These are phyloP conservation scores for Mycosphaerella sp. DNA, from an alignment of 2,329 filamentous ascomycete genomes.

Conservation along the genomic window DNA sequence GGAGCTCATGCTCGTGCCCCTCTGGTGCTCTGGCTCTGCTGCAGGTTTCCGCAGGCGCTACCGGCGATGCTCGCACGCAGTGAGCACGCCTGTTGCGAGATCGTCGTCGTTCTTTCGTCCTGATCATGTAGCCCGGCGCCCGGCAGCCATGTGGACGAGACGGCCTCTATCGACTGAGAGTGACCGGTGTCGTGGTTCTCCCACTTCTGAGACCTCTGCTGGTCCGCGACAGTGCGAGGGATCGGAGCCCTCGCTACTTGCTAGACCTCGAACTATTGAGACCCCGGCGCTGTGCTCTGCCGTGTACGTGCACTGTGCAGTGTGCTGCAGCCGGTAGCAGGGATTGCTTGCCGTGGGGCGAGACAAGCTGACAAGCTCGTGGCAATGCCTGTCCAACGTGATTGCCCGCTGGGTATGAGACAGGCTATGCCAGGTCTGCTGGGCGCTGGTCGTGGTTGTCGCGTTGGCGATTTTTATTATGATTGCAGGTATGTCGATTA, in stretches of 20 bases:
- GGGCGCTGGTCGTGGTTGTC: neutral
- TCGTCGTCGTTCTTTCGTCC: neutral
- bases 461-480: neutral
- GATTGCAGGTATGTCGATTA: neutral
- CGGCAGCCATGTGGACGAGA: conserved; percentile 1
- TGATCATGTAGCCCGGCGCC: neutral
- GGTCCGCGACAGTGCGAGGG: neutral
- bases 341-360: neutral
- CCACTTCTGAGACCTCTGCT: neutral
- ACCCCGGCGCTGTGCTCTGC: neutral
- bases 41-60: neutral
- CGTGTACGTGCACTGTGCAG: neutral
- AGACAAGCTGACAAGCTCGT: conserved; percentile 3
- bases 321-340: neutral
- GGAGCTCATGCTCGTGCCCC: neutral
- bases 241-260: neutral
- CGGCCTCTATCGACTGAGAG: neutral
- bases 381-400: conserved; percentile 2
- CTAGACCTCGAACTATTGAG: no score
- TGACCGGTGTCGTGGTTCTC: neutral
- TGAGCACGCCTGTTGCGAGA: neutral
- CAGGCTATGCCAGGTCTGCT: neutral
- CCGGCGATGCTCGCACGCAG: neutral
- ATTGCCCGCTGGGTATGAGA: neutral
- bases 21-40: neutral